Percentiles rank a stretch among this genome's conserved stretches.
These are phyloP conservation scores for Alternaria angustiovoidea DNA, from an alignment of 2,329 filamentous ascomycete species.

Conservation along the genomic window DNA sequence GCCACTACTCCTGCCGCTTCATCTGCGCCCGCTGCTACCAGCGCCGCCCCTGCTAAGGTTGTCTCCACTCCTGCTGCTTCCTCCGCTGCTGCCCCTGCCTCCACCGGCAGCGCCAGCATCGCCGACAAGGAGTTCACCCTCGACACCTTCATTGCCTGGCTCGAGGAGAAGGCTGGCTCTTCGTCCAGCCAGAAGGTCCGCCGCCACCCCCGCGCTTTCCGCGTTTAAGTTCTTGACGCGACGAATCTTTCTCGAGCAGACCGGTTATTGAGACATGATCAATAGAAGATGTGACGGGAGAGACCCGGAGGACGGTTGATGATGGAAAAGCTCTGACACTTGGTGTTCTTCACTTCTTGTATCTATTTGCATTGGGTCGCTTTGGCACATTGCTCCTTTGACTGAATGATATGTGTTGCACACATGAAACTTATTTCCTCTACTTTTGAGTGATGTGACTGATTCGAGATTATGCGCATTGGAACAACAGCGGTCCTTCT, in stretches of 20 bases:
- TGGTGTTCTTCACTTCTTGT: conserved; percentile 29
- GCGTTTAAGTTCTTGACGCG: conserved; percentile 10
- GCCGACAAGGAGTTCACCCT: conserved; percentile 28
- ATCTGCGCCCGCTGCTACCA: conserved; percentile 12
- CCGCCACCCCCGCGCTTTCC: conserved; percentile 31
- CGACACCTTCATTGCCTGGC: conserved; percentile 34
- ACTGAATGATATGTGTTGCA: conserved; percentile 19
- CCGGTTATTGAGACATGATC: neutral
- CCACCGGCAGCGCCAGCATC: conserved; percentile 5
- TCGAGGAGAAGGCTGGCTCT: conserved; percentile 31
- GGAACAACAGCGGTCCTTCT: too few relatives aligned
- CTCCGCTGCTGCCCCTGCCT: conserved; percentile 1
- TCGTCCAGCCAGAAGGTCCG: conserved; percentile 24
- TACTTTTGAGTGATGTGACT: neutral
- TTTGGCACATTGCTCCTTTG: conserved; percentile 6
- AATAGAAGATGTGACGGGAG: neutral
- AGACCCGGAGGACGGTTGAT: neutral
- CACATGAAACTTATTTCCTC: neutral
- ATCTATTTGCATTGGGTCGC: conserved; percentile 12
- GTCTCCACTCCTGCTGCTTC: conserved; percentile 11
- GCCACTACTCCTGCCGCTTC: conserved; percentile 6
- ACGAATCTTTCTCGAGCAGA: neutral
- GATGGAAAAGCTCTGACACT: neutral
- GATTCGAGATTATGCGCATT: neutral
- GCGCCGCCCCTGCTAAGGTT: conserved; percentile 15